Evolutionary conservation across 495 filamentous ascomycete genomes (phyloP).

Genomic region (Viridothelium virens): DNA sequence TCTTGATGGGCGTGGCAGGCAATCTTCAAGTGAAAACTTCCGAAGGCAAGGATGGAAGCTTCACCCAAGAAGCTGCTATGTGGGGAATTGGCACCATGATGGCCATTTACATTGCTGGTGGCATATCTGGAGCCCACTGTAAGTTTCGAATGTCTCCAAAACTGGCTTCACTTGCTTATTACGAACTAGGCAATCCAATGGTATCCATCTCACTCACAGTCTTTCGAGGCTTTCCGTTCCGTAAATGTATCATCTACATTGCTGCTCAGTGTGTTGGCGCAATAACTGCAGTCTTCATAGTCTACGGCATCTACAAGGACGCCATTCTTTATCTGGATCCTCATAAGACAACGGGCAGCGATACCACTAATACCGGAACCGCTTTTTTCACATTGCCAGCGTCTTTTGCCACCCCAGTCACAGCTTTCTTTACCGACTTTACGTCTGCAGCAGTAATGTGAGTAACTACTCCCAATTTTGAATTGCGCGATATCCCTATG

Average conservation of each 20-base stretch:
- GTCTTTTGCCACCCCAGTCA: conserved; percentile 38
- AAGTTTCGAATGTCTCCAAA: neutral
- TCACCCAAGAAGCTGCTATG: conserved; percentile 45
- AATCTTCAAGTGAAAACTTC: conserved; percentile 44
- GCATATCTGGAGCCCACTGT: conserved; percentile 19
- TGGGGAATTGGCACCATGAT: conserved; percentile 54
- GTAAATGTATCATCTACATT: conserved; percentile 46
- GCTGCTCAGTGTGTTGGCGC: conserved; percentile 49
- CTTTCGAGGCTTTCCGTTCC: conserved; percentile 17
- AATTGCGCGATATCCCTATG: neutral
- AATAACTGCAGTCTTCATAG: conserved; percentile 46
- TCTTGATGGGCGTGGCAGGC: conserved; percentile 28
- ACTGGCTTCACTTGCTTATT: neutral
- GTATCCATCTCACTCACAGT: conserved; percentile 13
- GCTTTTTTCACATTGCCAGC: conserved; percentile 41
- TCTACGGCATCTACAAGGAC: conserved; percentile 47
- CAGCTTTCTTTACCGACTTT: conserved; percentile 48
- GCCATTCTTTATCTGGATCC: conserved; percentile 38
- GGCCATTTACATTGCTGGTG: conserved; percentile 44
- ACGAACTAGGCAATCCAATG: conserved; percentile 12
- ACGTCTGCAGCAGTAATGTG: conserved; percentile 42
- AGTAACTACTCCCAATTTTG: conserved; percentile 14
- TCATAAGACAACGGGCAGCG: conserved; percentile 23
- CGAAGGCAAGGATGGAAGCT: conserved; percentile 34
- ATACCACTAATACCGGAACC: conserved; percentile 22